Evolutionary conservation across 2,329 filamentous ascomycete species (phyloP).

Genomic region (Fusarium newnesense): DNA sequence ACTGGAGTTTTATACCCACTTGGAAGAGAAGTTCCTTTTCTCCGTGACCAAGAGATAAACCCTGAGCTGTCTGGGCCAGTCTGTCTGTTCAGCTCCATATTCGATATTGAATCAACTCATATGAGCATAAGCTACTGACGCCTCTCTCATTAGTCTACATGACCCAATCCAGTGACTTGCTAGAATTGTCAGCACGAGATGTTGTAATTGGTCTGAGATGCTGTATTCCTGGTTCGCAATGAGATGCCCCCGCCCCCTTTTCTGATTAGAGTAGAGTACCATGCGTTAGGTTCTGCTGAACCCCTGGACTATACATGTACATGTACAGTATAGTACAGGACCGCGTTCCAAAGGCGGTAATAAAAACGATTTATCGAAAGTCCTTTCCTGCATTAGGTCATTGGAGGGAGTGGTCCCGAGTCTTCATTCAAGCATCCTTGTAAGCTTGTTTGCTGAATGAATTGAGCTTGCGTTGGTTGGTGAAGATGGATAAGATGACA

Average conservation of each 20-base stretch:
- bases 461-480: constrained; percentile 22
- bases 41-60: not conserved
- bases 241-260: constrained; percentile 27
- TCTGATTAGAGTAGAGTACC: not conserved
- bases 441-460: not conserved
- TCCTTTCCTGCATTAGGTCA: not conserved
- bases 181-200: constrained; percentile 8
- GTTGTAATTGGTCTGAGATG: constrained; percentile 15
- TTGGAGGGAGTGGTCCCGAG: not conserved
- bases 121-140: not conserved
- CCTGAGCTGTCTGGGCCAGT: not conserved
- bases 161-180: constrained; percentile 19
- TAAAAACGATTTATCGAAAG: not conserved
- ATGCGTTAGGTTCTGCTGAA: not conserved
- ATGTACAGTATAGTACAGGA: not conserved
- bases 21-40: not conserved
- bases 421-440: constrained; percentile 1
- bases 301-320: constrained; percentile 11
- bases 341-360: constrained; percentile 9
- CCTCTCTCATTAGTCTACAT: constrained; percentile 14
- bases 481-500: not conserved
- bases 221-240: not conserved
- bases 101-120: not conserved
- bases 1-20: constrained; percentile 10
- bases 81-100: not conserved